Evolutionary conservation across 768 basidiomycete genomes (phyloP), one percentile per base, ranked within the genome.

Genomic region (Paxillus rubicundulus): DNA sequence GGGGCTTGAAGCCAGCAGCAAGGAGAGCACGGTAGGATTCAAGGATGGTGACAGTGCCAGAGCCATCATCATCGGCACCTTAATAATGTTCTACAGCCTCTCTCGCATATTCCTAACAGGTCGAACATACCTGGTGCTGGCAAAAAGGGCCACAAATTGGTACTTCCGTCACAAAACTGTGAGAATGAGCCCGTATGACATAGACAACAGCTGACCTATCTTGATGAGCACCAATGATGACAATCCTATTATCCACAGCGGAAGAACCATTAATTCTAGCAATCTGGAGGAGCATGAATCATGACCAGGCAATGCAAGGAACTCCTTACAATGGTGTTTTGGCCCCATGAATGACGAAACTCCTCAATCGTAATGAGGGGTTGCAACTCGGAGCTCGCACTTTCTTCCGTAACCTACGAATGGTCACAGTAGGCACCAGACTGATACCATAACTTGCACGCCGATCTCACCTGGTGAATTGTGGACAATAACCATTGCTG

Each of bases 341-440:
- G 94, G 9, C 85, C 86, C 93, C 92, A 94, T 2, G 82, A 71
- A 66, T 94, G 92, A 45, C 72, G 50, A 60, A 93, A 92, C 67
- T 92, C 91, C 21, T 76, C 72, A 52, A 92, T 68, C 6, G 79
- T 78, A 60, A 96, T 89, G 14, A 68, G 59, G 42, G 77, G 61
- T 41, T 72, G 78, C 45, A 92, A 70, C 30, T 76, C 74, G 38
- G 81, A 66, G 4, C 84, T 78, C 13, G 84, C 88, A 53, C 73
- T 81, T 58, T 85, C 66, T 34, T 70, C 58, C 2, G 90, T 92
- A 54, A 86, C 81, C 88, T 90, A 47, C 57, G 12, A 44, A 2
- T 4, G 21, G 21, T 16, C 34, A 46, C 41, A 39, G 30, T 21
- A 16, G 47, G 58, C 50, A 43, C 52, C 21, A 41, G 13, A 13